Percentiles rank a stretch among this genome's conserved stretches.
Conservation (phyloP, 805 yeast species). For the Yamadazyma olivae region DNA sequence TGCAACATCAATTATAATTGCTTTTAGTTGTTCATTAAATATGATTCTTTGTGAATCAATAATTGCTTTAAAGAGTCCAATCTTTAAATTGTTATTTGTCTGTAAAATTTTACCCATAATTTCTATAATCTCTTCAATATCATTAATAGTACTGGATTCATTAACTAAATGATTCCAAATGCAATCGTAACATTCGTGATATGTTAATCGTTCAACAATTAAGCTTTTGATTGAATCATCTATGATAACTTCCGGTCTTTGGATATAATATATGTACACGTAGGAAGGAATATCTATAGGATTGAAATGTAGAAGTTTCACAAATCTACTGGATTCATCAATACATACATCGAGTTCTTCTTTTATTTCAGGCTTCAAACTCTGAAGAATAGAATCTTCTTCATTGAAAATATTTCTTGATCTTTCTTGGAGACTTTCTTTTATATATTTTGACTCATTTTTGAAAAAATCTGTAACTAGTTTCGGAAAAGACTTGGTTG, state of each 20-base stretch:
- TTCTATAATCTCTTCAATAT: constrained; percentile 36
- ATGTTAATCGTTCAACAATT: constrained; percentile 25
- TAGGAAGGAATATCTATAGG: constrained; percentile 31
- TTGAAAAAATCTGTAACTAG: constrained; percentile 10
- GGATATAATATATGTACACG: constrained; percentile 19
- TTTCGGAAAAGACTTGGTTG: constrained; percentile 2
- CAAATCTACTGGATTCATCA: constrained; percentile 28
- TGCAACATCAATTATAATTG: constrained; percentile 7
- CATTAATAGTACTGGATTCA: constrained; percentile 27
- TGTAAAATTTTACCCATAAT: constrained; percentile 17
- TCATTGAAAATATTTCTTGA: neutral
- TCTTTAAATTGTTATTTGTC: constrained; percentile 15
- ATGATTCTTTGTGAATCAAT: constrained; percentile 10
- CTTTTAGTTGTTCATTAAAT: constrained; percentile 7
- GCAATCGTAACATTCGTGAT: constrained; percentile 25
- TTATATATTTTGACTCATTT: constrained; percentile 8
- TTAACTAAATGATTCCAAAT: constrained; percentile 29
- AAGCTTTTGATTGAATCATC: constrained; percentile 19
- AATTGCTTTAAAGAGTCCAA: constrained; percentile 27
- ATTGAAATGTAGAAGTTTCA: constrained; percentile 26
- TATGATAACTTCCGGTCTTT: constrained; percentile 15
- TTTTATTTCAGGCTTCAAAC: constrained; percentile 13
- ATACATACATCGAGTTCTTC: constrained; percentile 19
- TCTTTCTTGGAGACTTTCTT: constrained; percentile 3
- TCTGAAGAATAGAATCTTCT: neutral